Conservation (phyloP, 2,329 filamentous ascomycete genomes). For the Scedosporium minutisporum region DNA sequence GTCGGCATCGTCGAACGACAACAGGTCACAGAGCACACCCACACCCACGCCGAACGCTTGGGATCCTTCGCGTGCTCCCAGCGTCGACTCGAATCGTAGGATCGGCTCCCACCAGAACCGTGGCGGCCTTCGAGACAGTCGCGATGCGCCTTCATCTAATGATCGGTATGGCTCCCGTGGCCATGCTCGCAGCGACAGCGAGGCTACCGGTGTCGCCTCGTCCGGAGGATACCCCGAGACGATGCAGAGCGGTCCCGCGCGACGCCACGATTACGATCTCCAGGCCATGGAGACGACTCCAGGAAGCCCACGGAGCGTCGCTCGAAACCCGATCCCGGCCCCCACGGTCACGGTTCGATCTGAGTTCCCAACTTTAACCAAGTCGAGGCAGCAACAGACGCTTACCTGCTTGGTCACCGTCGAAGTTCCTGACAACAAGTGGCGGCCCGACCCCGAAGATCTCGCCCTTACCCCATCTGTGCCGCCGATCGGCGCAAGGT, state of each 20-base stretch:
- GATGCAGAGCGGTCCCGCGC: slow-evolving; percentile 56
- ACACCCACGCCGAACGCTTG: slow-evolving; percentile 37
- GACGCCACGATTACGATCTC: slow-evolving; percentile 88
- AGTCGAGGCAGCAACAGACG: slow-evolving; percentile 88
- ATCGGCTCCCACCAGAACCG: not conserved
- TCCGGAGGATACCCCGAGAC: slow-evolving; percentile 74
- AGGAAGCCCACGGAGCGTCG: slow-evolving; percentile 59
- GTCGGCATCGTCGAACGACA: slow-evolving; percentile 62
- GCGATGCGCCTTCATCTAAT: slow-evolving; percentile 31
- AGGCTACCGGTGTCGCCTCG: slow-evolving; percentile 61
- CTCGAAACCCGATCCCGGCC: slow-evolving; percentile 79
- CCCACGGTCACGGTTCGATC: slow-evolving; percentile 91
- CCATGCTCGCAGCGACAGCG: slow-evolving; percentile 72
- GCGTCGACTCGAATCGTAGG: not conserved
- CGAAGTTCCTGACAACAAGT: slow-evolving; percentile 87
- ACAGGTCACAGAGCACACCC: slow-evolving; percentile 39
- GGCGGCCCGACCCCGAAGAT: slow-evolving; percentile 78
- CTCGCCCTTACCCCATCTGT: slow-evolving; percentile 44
- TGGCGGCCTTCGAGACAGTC: slow-evolving; percentile 34
- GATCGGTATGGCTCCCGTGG: slow-evolving; percentile 36
- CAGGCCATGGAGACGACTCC: slow-evolving; percentile 90
- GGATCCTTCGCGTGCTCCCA: slow-evolving; percentile 4
- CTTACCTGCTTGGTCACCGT: slow-evolving; percentile 90
- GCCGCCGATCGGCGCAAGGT: slow-evolving; percentile 29
- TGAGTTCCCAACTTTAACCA: slow-evolving; percentile 88